Evolutionary conservation across 768 basidiomycete genomes (phyloP).

Genomic region (Tylopilus felleus): DNA sequence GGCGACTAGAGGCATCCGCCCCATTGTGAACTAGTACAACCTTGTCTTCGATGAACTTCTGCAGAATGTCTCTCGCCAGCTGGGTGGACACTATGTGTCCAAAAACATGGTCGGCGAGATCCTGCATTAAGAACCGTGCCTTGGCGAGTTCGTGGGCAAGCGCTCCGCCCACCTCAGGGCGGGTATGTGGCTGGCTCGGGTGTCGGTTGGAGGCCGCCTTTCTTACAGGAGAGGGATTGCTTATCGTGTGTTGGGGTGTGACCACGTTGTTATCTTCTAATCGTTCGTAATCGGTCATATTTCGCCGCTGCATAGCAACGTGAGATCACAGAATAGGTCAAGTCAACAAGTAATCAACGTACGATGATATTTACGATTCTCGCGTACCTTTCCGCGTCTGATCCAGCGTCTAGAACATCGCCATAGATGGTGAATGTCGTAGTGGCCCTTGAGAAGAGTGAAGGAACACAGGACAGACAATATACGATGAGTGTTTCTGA

Average conservation of each 20-base stretch:
- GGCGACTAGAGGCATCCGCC: no score
- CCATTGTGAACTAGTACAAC: background rate
- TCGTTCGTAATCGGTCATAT: background rate
- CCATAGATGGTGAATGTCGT: no score
- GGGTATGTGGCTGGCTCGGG: background rate
- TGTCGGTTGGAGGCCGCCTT: slow-evolving; percentile 1
- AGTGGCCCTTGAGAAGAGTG: no score
- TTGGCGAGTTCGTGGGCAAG: slow-evolving; percentile 6
- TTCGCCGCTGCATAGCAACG: background rate
- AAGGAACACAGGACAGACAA: no score
- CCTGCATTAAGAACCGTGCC: slow-evolving; percentile 5
- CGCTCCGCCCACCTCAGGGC: background rate
- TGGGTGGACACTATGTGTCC: background rate
- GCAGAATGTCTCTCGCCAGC: background rate
- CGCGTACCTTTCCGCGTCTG: background rate
- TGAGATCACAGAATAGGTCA: background rate
- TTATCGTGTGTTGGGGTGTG: background rate
- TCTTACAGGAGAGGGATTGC: slow-evolving; percentile 2
- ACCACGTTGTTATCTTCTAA: background rate
- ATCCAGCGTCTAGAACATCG: background rate
- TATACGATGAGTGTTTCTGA: no score
- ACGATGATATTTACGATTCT: background rate
- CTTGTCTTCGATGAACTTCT: background rate
- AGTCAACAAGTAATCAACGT: background rate
- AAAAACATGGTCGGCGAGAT: slow-evolving; percentile 13